Conservation (phyloP, 768 basidiomycete species). For the Tylopilus sp. region DNA sequence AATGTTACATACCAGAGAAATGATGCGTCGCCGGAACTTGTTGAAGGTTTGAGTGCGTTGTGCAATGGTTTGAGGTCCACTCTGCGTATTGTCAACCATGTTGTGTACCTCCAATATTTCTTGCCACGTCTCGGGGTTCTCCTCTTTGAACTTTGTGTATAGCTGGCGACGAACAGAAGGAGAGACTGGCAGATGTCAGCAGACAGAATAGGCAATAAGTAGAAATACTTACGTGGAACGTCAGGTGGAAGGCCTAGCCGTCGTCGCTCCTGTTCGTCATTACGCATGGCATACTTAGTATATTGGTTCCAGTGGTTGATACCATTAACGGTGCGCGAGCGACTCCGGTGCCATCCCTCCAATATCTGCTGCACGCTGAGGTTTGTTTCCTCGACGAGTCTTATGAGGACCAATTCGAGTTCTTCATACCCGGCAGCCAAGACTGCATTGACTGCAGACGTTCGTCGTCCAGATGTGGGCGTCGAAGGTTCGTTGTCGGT, state of each 20-base stretch:
- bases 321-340: not conserved
- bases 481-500: too few species aligned
- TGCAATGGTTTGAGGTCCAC: not conserved
- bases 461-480: not conserved
- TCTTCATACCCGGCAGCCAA: not conserved
- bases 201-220: not conserved
- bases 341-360: constrained; percentile 1
- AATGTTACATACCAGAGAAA: not conserved
- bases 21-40: not conserved
- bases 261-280: not conserved
- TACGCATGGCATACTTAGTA: not conserved
- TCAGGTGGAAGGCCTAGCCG: too few species aligned
- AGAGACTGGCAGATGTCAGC: not conserved
- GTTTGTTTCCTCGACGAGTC: not conserved
- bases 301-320: constrained; percentile 8
- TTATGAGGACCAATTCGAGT: not conserved
- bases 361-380: not conserved
- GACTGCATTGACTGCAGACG: not conserved
- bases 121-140: not conserved
- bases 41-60: constrained; percentile 1
- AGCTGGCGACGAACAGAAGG: not conserved
- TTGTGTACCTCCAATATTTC: constrained; percentile 22
- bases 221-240: too few species aligned
- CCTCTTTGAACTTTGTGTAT: not conserved
- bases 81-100: too few species aligned